Conservation (phyloP, 768 basidiomycete genomes). For the Mycena indigotica region DNA sequence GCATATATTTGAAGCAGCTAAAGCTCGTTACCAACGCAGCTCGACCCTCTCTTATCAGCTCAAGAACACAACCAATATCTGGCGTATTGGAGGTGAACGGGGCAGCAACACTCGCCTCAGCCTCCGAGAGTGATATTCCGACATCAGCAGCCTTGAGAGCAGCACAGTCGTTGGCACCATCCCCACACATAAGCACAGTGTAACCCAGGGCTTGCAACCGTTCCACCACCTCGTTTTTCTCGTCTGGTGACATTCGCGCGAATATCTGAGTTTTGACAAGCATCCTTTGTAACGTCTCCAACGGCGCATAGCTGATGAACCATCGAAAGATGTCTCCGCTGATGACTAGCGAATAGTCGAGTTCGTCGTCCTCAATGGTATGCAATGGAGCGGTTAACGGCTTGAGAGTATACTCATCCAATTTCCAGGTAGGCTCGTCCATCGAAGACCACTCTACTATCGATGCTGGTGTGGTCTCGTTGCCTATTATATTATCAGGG, state of each 20-base stretch:
- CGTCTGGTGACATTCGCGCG: constrained; percentile 98
- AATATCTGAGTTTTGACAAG: constrained; percentile 95
- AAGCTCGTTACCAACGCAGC: constrained; percentile 97
- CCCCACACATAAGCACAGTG: constrained; percentile 97
- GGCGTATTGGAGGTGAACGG: constrained; percentile 94
- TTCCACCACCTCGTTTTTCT: constrained; percentile 98
- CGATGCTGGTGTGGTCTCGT: constrained; percentile 52
- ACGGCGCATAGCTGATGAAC: constrained; percentile 94
- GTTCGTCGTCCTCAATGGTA: constrained; percentile 68
- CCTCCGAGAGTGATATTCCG: constrained; percentile 93
- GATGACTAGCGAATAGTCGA: constrained; percentile 78
- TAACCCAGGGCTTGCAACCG: constrained; percentile 91
- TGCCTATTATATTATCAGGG: constrained; percentile 44
- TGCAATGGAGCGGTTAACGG: constrained; percentile 75
- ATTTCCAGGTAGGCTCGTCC: constrained; percentile 81
- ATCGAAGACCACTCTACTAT: constrained; percentile 89
- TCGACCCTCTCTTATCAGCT: constrained; percentile 95
- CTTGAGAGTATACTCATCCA: constrained; percentile 88
- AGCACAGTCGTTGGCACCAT: constrained; percentile 98
- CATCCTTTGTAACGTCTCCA: constrained; percentile 96
- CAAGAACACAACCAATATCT: constrained; percentile 93
- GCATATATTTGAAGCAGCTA: constrained; percentile 99
- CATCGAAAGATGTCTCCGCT: constrained; percentile 97
- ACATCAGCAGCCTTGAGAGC: constrained; percentile 99
- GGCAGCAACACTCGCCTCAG: constrained; percentile 97